These are phyloP conservation scores for Poa annua DNA, from an alignment of 176 grass and related monocot species.

Conservation along the genomic window DNA sequence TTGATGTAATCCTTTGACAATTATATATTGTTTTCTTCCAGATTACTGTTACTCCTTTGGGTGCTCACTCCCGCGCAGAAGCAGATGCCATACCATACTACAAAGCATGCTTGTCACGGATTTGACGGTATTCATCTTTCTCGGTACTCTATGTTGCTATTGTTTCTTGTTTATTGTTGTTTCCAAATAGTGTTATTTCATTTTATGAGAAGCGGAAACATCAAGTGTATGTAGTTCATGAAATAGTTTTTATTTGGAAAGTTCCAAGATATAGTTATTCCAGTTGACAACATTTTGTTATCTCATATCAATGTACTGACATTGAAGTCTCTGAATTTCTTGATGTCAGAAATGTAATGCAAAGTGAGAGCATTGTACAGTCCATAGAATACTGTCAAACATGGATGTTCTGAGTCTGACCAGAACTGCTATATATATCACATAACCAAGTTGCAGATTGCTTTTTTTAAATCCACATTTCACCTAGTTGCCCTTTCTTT, in stretches of 20 bases:
- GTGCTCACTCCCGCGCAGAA: conserved; percentile 62
- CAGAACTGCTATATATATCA: conserved; percentile 9
- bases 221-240: not conserved
- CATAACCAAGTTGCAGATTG: conserved; percentile 28
- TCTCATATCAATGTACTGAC: not conserved
- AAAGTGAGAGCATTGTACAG: not conserved
- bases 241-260: not conserved
- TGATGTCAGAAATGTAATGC: not conserved
- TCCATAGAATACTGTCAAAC: not conserved
- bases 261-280: conserved; percentile 4
- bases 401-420: not conserved
- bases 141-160: conserved; percentile 7
- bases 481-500: conserved; percentile 12
- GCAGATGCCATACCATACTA: conserved; percentile 68
- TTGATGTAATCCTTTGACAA: conserved; percentile 27
- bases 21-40: conserved; percentile 53
- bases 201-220: not conserved
- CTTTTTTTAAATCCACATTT: not conserved
- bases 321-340: not conserved
- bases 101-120: conserved; percentile 57
- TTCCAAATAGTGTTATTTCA: conserved; percentile 7
- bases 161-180: conserved; percentile 19
- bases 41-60: conserved; percentile 89
- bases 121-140: conserved; percentile 32
- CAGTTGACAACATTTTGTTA: not conserved